Conservation (phyloP, 2,329 filamentous ascomycete genomes). For the Fusarium nelsonii region DNA sequence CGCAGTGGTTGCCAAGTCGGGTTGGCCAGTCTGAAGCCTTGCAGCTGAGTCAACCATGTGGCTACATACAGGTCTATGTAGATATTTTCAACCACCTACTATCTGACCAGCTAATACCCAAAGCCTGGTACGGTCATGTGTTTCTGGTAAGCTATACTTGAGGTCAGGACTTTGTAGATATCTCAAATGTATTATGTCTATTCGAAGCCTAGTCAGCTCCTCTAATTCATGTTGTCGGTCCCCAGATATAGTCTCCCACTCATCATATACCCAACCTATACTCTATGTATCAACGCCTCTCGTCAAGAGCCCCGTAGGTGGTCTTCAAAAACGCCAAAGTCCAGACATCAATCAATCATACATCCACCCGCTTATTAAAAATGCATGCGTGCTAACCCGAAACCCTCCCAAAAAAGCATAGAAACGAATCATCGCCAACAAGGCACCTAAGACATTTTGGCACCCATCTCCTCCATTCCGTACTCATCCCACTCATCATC, state of each 20-base stretch:
- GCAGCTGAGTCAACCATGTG: not conserved
- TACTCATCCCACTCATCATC: slow-evolving; percentile 72
- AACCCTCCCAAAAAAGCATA: slow-evolving; percentile 2
- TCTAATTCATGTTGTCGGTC: slow-evolving; percentile 7
- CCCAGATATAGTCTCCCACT: slow-evolving; percentile 1
- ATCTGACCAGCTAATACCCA: too few species aligned
- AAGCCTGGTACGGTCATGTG: too few species aligned
- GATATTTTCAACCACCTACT: too few species aligned
- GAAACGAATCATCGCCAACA: slow-evolving; percentile 13
- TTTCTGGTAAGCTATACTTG: not conserved
- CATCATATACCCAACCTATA: slow-evolving; percentile 18
- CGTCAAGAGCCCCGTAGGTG: not conserved
- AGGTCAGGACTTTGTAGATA: not conserved
- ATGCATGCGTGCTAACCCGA: slow-evolving; percentile 24
- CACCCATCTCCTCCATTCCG: slow-evolving; percentile 76
- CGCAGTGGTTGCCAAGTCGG: not conserved
- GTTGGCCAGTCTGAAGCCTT: not conserved
- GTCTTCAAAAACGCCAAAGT: slow-evolving; percentile 30
- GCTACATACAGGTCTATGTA: not conserved
- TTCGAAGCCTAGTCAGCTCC: not conserved
- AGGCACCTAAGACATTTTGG: slow-evolving; percentile 67
- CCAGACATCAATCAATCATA: slow-evolving; percentile 22
- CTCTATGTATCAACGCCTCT: slow-evolving; percentile 27
- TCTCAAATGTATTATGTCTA: not conserved
- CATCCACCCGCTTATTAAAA: slow-evolving; percentile 24